Evolutionary conservation across 1,139 yeast species (phyloP).

Genomic region (Pneumocystis jirovecii): DNA sequence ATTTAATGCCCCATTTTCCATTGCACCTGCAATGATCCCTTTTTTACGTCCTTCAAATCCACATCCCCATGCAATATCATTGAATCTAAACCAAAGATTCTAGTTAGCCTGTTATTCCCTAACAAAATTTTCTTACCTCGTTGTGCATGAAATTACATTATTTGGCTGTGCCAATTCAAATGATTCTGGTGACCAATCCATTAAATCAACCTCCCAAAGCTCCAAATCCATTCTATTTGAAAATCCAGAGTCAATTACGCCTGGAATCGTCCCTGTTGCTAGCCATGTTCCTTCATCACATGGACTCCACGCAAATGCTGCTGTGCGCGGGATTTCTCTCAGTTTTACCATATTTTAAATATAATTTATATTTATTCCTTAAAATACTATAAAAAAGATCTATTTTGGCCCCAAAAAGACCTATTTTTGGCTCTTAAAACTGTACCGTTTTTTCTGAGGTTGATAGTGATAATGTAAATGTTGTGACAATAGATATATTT

Average conservation of each 20-base stretch:
- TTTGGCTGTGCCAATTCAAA: slow-evolving; percentile 21
- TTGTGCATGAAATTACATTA: neutral
- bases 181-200: slow-evolving; percentile 26
- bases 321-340: slow-evolving; percentile 68
- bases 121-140: slow-evolving; percentile 1
- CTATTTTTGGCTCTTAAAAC: neutral
- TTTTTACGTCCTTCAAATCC: slow-evolving; percentile 39
- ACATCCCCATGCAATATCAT: slow-evolving; percentile 76
- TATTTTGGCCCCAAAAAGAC: neutral
- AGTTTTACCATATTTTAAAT: slow-evolving; percentile 54
- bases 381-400: neutral
- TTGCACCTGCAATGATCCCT: slow-evolving; percentile 73
- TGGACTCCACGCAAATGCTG: slow-evolving; percentile 90
- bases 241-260: slow-evolving; percentile 81
- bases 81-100: slow-evolving; percentile 32
- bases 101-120: neutral
- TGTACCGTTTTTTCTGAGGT: neutral
- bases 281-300: slow-evolving; percentile 39
- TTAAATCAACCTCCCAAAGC: slow-evolving; percentile 56
- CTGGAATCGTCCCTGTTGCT: slow-evolving; percentile 88
- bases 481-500: neutral
- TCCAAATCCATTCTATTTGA: slow-evolving; percentile 64
- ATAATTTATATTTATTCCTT: neutral
- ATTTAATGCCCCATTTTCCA: slow-evolving; percentile 68
- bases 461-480: neutral